Base-by-base conservation (phyloP, 2,329 filamentous ascomycete genomes). In the Sphaerostilbella broomeana region DNA sequence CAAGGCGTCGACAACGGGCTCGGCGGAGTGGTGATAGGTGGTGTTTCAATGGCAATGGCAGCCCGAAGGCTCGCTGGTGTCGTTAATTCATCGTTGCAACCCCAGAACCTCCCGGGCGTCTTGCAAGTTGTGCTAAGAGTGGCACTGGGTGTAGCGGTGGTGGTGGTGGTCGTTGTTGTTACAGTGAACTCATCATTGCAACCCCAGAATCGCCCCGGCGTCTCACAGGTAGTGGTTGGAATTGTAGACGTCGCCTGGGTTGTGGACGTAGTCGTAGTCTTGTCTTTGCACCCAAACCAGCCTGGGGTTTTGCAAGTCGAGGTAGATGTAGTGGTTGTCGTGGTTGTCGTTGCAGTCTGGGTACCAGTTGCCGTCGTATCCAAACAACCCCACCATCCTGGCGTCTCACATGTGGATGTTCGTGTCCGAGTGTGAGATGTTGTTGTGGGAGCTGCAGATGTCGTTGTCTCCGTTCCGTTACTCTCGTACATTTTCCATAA, bases 401-500 rank as follows among this genome's bases (percentile, higher is more conserved):
- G 89, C 2, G 89, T 95, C 60, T 92, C 75, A 64, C 89, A 95
- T 0, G 87, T 95, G 39, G 81, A 79, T 0, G 89, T 95, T 30
- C 87, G 73, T 0, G 89, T 95, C 25, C 87, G 73, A 3, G 78
- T 84, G 29, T 74, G 73, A 3, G 76, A 78, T 3, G 72, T 71
- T 1, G 74, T 72, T 2, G 73, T 75, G 2, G 70, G 69, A 3
- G 67, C 69, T 3, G 77, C 70, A 0, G 79, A 79, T 1, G 82
- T 84, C 0, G 80, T 87, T 1, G 72, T 74, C 47, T 89, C 83
- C 2, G 85, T 92, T 20, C 84, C 84, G 57, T 95, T 95, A 59
- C 88, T 94, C 61, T 89, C 83, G 56, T 86, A 94, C 70, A 88
- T 94, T 55, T 95, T 94, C 92, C 92, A 97, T 40, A 83, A 80